A percentile compares a stretch with the other conserved stretches of the same genome.
Evolutionary conservation across 192 early-diverging fungal species (phyloP).

Genomic region (Piromyces sp.): DNA sequence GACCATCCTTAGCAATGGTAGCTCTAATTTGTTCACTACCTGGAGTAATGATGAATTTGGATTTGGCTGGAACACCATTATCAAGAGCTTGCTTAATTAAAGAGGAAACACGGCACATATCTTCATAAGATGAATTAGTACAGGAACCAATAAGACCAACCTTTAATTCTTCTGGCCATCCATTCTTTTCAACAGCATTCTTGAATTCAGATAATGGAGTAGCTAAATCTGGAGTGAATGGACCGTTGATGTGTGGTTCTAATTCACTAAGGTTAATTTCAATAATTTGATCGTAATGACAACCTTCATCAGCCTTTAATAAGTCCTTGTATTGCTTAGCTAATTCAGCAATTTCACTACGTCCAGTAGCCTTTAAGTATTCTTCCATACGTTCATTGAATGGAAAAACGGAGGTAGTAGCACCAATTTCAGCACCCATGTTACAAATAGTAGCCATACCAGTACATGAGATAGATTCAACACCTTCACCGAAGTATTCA

Average conservation of each 20-base stretch:
- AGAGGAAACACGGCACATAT: slow-evolving; percentile 83
- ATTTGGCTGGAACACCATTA: slow-evolving; percentile 63
- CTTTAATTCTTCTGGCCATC: slow-evolving; percentile 76
- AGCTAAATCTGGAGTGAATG: slow-evolving; percentile 85
- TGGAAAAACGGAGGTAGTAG: slow-evolving; percentile 92
- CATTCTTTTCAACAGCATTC: slow-evolving; percentile 63
- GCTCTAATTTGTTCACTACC: slow-evolving; percentile 96
- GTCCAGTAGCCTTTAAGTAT: slow-evolving; percentile 76
- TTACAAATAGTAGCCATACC: slow-evolving; percentile 99
- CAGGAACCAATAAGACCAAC: slow-evolving; percentile 91
- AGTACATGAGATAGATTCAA: slow-evolving; percentile 84
- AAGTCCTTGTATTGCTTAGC: slow-evolving; percentile 74
- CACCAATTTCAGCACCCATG: slow-evolving; percentile 98
- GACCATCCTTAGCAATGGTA: slow-evolving; percentile 82
- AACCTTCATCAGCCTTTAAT: slow-evolving; percentile 70
- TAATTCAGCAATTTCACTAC: slow-evolving; percentile 56
- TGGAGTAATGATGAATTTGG: slow-evolving; percentile 79
- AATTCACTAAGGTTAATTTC: slow-evolving; percentile 85
- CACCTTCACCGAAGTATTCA: slow-evolving; percentile 93
- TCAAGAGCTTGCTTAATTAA: slow-evolving; percentile 68
- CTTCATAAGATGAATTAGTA: slow-evolving; percentile 98
- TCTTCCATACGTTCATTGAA: slow-evolving; percentile 80
- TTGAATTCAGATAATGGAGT: slow-evolving; percentile 87
- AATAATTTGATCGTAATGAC: slow-evolving; percentile 78
- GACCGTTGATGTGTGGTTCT: slow-evolving; percentile 94